Conservation (phyloP, 2,329 filamentous ascomycete genomes). For the Cladosporium sp. region DNA sequence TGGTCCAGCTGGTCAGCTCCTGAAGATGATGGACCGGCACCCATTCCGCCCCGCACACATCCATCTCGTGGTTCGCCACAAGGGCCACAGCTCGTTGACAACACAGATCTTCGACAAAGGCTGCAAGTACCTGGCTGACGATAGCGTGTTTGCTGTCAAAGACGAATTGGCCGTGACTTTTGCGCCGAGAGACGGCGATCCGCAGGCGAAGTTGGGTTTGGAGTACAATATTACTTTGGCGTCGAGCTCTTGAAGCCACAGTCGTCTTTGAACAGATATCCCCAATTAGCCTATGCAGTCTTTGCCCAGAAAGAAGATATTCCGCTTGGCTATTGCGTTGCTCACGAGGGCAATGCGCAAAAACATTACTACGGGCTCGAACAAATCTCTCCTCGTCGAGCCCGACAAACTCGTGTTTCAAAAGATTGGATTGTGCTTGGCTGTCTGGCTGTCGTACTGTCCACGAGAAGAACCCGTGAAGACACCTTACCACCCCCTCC, state of each 20-base stretch:
- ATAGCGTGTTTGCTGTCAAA: constrained; percentile 61
- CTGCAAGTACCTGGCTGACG: constrained; percentile 61
- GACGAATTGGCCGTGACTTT: constrained; percentile 61
- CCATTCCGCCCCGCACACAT: constrained; percentile 66
- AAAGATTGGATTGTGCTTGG: background rate
- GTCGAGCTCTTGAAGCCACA: background rate
- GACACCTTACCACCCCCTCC: constrained; percentile 66
- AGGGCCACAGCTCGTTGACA: constrained; percentile 67
- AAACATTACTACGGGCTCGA: background rate
- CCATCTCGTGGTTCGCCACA: constrained; percentile 52
- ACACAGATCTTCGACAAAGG: constrained; percentile 75
- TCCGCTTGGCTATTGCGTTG: background rate
- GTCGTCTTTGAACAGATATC: background rate
- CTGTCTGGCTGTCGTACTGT: background rate
- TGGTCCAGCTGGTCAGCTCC: constrained; percentile 57
- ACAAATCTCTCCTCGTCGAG: background rate
- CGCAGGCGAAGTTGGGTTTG: constrained; percentile 24
- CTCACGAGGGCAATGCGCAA: background rate
- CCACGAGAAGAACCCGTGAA: background rate
- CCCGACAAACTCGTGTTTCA: background rate
- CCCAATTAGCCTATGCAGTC: background rate
- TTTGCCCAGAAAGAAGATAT: background rate
- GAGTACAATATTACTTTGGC: constrained; percentile 25
- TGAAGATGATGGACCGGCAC: constrained; percentile 61
- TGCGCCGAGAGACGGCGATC: constrained; percentile 53